Evolutionary conservation across 495 filamentous ascomycete species (phyloP).

Genomic region (Trichoderma asperelloides): DNA sequence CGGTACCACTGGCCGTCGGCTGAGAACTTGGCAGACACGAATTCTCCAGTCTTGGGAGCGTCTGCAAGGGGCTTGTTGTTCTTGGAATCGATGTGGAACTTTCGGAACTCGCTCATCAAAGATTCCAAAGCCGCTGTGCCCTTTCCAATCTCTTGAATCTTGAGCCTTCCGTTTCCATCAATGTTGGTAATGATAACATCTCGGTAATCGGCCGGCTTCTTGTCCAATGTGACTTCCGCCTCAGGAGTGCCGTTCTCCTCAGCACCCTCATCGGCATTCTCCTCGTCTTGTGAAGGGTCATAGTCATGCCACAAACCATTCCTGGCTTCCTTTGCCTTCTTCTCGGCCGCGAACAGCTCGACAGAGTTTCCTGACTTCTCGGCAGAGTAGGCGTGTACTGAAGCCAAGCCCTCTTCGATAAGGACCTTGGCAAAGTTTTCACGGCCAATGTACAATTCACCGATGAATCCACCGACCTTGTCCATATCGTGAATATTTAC

Average conservation of each 20-base stretch:
- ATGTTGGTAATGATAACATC: constrained; percentile 87
- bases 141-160: constrained; percentile 79
- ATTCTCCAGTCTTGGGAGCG: constrained; percentile 83
- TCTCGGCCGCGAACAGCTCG: constrained; percentile 81
- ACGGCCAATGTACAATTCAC: constrained; percentile 84
- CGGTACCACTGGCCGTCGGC: constrained; percentile 92
- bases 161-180: constrained; percentile 64
- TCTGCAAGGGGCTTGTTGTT: constrained; percentile 63
- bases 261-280: constrained; percentile 45
- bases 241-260: constrained; percentile 41
- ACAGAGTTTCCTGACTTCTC: constrained; percentile 85
- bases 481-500: constrained; percentile 93
- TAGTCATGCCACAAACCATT: constrained; percentile 92
- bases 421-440: constrained; percentile 94
- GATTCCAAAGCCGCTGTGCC: constrained; percentile 73
- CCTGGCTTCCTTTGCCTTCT: constrained; percentile 73
- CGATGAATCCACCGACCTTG: constrained; percentile 96
- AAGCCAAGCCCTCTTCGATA: constrained; percentile 86
- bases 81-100: constrained; percentile 68
- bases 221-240: constrained; percentile 34
- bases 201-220: constrained; percentile 74
- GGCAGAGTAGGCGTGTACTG: constrained; percentile 87
- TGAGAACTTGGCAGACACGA: constrained; percentile 79
- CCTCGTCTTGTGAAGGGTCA: constrained; percentile 75
- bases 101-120: constrained; percentile 80